Conservation (phyloP, 139 green algal genomes). For the Spirogloea muscicola region DNA sequence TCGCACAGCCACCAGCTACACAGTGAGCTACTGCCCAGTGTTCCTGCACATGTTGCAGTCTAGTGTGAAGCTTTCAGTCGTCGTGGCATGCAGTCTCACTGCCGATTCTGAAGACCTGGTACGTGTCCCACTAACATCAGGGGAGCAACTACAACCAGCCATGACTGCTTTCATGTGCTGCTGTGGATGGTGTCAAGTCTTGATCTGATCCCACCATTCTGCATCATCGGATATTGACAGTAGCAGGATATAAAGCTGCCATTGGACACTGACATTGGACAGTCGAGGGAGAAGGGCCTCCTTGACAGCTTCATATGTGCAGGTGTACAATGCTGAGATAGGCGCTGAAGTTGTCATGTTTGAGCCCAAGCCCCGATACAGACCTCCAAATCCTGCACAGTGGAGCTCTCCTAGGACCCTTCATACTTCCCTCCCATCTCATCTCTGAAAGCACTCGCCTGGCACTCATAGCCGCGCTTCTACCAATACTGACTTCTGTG, state of each 20-base stretch:
- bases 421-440: no score
- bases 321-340: conserved; percentile 60
- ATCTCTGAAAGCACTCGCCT: neutral
- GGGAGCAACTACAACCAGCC: no score
- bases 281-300: conserved; percentile 33
- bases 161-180: no score
- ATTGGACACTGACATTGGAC: conserved; percentile 7
- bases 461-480: neutral
- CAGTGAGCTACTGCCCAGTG: conserved; percentile 49
- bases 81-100: no score
- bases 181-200: neutral
- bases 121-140: no score
- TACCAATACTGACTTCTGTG: no score
- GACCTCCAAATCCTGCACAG: conserved; percentile 37
- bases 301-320: conserved; percentile 57
- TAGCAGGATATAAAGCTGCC: neutral
- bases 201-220: neutral
- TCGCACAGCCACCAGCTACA: conserved; percentile 48
- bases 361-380: conserved; percentile 48
- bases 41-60: conserved; percentile 14
- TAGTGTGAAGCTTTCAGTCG: neutral
- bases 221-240: neutral
- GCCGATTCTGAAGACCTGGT: no score
- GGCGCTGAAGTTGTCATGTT: conserved; percentile 51
- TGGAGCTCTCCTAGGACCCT: no score